These are phyloP conservation scores for Xylaria multiplex DNA, from an alignment of 2,329 filamentous ascomycete species.

Conservation along the genomic window DNA sequence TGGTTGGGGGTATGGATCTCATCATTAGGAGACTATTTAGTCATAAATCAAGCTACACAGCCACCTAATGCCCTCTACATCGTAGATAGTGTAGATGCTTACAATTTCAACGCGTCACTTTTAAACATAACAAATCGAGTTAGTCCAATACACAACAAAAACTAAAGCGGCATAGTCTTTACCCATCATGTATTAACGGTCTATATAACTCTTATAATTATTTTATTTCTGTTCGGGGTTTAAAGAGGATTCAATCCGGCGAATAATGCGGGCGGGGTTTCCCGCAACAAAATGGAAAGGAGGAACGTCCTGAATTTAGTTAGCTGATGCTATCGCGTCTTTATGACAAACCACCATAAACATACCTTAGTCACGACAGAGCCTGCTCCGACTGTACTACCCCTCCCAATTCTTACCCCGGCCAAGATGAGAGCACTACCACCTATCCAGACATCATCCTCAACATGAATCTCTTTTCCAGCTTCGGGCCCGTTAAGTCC, in stretches of 20 bases:
- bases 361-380: conserved; percentile 3
- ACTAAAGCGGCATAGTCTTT: no score
- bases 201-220: no score
- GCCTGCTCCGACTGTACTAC: conserved; percentile 3
- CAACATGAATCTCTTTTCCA: conserved; percentile 6
- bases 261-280: conserved; percentile 6
- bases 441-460: conserved; percentile 5
- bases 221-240: not conserved
- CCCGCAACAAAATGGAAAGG: conserved; percentile 3
- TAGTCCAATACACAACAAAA: no score
- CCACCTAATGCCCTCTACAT: no score
- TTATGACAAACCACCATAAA: not conserved
- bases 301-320: not conserved
- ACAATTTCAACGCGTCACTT: no score
- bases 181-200: no score
- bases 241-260: not conserved
- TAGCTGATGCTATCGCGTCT: not conserved
- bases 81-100: no score
- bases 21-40: no score
- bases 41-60: no score
- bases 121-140: no score
- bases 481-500: not conserved
- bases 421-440: conserved; percentile 8
- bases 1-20: no score
- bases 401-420: not conserved